Evolutionary conservation across 345 rosid species (phyloP), one percentile per base, ranked within the genome.

Genomic region (Tarenaya hassleriana): DNA sequence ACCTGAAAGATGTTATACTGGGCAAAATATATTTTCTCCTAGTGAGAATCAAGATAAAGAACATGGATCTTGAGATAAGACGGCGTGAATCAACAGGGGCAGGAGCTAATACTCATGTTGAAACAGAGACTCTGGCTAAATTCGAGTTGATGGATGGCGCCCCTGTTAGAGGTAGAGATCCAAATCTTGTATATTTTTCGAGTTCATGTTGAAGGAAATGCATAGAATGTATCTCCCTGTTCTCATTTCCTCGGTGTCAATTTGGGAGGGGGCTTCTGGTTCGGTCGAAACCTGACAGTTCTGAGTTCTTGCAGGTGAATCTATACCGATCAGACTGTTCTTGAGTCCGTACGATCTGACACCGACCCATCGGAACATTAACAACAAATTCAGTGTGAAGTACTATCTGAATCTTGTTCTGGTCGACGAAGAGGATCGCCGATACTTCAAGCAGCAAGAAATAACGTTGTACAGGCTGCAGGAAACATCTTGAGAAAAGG

Each of bases 61-160:
- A 85, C 57, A 94, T 94, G 97, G 99, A 94, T 62, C 95, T 94
- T 50, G 99, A 94, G 86, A 94, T 94, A 61, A 74, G 99, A 55
- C 83, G 95, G 44, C 77, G 95, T 37, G 99, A 94, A 63, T 88
- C 99, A 38, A 94, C 99, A 0, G 99, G 99, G 47, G 77, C 95
- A 38, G 99, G 99, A 53, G 77, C 86, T 50, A 94, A 83, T 68
- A 94, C 95, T 16, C 95, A 86, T 63, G 99, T 94, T 11, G 99
- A 94, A 78, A 88, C 99, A 16, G 97, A 94, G 73, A 94, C 97
- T 8, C 85, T 94, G 12, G 97, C 97, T 7, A 94, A 94, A 71
- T 94, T 81, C 46, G 99, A 88, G 72, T 57, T 94, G 76, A 94
- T 94, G 99, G 99, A 94, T 69, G 99, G 99, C 42, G 96, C 94